Evolutionary conservation across 2,329 filamentous ascomycete genomes (phyloP).

Genomic region (Nothopassalora personata): DNA sequence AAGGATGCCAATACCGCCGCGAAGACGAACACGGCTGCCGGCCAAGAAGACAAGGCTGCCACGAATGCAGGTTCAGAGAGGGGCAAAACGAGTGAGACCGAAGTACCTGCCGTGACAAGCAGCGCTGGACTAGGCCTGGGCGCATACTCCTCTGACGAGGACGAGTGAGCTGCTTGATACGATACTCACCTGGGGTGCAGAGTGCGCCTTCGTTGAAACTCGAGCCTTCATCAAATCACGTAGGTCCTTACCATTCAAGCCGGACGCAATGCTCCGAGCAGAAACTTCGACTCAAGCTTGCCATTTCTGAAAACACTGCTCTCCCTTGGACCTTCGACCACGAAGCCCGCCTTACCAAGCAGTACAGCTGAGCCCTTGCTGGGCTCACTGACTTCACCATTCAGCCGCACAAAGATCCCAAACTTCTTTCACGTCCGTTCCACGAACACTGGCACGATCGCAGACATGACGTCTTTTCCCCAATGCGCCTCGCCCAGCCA

Average conservation of each 20-base stretch:
- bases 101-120: slow-evolving; percentile 13
- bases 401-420: slow-evolving; percentile 29
- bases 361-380: slow-evolving; percentile 35
- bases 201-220: neutral
- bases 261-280: slow-evolving; percentile 34
- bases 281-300: slow-evolving; percentile 27
- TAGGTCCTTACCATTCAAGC: neutral
- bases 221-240: neutral
- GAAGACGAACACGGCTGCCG: neutral
- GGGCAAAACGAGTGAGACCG: slow-evolving; percentile 2
- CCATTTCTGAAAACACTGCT: slow-evolving; percentile 35
- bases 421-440: slow-evolving; percentile 34
- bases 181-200: neutral
- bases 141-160: slow-evolving; percentile 43
- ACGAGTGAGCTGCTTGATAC: slow-evolving; percentile 27
- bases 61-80: neutral
- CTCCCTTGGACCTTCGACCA: slow-evolving; percentile 34
- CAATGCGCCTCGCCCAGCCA: slow-evolving; percentile 38
- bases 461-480: slow-evolving; percentile 33
- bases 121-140: slow-evolving; percentile 33
- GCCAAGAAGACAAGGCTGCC: neutral
- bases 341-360: slow-evolving; percentile 37
- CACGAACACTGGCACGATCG: slow-evolving; percentile 32
- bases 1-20: neutral
- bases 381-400: slow-evolving; percentile 26